Evolutionary conservation across 768 basidiomycete species (phyloP), one percentile per base, ranked within the genome.

Genomic region (Suillus fuscotomentosus): DNA sequence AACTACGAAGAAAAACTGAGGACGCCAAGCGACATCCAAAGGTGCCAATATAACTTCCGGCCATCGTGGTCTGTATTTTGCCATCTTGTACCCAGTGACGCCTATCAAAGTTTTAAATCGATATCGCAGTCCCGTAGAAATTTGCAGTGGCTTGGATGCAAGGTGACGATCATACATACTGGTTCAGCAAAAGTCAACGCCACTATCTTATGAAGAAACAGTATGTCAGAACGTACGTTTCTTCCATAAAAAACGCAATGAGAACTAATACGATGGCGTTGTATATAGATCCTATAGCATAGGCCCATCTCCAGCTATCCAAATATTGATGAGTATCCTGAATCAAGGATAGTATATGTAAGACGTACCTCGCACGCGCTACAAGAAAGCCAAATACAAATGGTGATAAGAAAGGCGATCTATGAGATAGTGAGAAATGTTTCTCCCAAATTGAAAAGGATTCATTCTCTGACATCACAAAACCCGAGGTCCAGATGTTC

Each of bases 401-500:
- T n/a, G 75, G 75, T 8, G 74, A 75, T 54, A 75, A 53, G 51
- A 76, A 76, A 7, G 74, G 65, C 20, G 67, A 70, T 41, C 69
- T 65, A 79, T 9, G 78, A 80, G 63, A 81, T 77, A 2, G 76
- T 70, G 63, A 75, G 75, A 0, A 75, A 73, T 1, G 67, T 71
- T 1, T 72, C 61, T 69, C 69, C 73, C 5, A 73, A 74, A 2
- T 27, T 27, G 1, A 77, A 78, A 38, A 76, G 15, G 5, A n/a
- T 14, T 2, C 14, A 85, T 69, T 78, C 86, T 86, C 11, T 85
- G 86, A 24, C 75, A 75, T 68, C 53, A 86, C 74, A 71, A 84
- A 83, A 0, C 83, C 85, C 63, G 82, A 76, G 1, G 85, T 84
- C 85, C 84, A 85, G 27, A 83, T 62, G 60, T 83, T 84, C 36